phyloP scores from a whole-genome alignment of 805 yeast species.

The Teunomyces atbi region DNA sequence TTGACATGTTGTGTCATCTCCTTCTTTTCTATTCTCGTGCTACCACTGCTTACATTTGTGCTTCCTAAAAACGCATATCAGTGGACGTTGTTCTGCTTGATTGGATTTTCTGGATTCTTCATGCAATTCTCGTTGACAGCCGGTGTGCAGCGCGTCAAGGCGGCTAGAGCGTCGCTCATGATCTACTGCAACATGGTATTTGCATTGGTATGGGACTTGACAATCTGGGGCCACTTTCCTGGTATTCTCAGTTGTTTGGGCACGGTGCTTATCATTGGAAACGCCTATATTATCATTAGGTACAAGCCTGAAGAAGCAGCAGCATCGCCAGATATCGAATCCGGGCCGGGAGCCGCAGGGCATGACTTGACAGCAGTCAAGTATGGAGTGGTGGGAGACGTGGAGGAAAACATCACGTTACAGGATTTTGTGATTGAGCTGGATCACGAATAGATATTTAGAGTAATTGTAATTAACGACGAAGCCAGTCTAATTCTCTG shows the following conservation, averaged over 20 bases:
- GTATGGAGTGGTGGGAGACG: slow-evolving; percentile 6
- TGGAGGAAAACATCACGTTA: slow-evolving; percentile 20
- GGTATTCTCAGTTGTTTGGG: slow-evolving; percentile 68
- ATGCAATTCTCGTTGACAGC: slow-evolving; percentile 79
- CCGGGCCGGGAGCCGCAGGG: slow-evolving; percentile 2
- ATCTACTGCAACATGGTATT: slow-evolving; percentile 74
- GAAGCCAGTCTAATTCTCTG: slow-evolving; percentile 24
- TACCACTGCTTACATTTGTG: slow-evolving; percentile 60
- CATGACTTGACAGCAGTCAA: neutral
- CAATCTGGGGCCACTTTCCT: slow-evolving; percentile 74
- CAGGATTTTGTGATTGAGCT: slow-evolving; percentile 26
- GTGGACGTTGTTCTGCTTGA: slow-evolving; percentile 59
- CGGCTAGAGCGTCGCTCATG: slow-evolving; percentile 74
- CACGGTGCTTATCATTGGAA: slow-evolving; percentile 59
- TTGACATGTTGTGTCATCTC: slow-evolving; percentile 57
- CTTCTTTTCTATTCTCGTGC: slow-evolving; percentile 45
- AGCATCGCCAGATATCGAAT: slow-evolving; percentile 1
- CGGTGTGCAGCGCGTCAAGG: slow-evolving; percentile 78
- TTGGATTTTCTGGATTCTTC: slow-evolving; percentile 78
- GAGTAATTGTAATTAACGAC: neutral
- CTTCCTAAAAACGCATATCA: slow-evolving; percentile 61
- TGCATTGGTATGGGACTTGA: slow-evolving; percentile 72
- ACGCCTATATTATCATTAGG: slow-evolving; percentile 61
- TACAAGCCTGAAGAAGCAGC: slow-evolving; percentile 37
- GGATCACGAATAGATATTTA: slow-evolving; percentile 1